A percentile compares a stretch with the other conserved stretches of the same genome.
Evolutionary conservation across 306 rosid species (phyloP).

Genomic region (Trifolium subterraneum): DNA sequence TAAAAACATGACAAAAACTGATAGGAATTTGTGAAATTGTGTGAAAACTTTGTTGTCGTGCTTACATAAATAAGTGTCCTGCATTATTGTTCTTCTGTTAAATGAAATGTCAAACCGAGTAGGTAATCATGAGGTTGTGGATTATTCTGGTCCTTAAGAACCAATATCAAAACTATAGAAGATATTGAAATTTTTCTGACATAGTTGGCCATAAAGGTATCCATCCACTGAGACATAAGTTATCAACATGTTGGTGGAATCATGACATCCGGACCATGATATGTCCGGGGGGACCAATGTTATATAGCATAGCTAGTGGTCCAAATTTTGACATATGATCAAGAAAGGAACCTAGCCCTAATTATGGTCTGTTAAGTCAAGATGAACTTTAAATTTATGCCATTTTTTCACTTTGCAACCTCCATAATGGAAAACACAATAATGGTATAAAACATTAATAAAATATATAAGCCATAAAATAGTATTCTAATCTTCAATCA

Average conservation of each 20-base stretch:
- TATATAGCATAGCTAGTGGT: constrained; percentile 62
- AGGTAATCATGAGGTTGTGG: constrained; percentile 3
- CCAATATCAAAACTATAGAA: constrained; percentile 36
- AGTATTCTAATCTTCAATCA: constrained; percentile 21
- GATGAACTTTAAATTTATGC: constrained; percentile 43
- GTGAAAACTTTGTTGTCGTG: not conserved
- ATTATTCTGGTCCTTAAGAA: constrained; percentile 18
- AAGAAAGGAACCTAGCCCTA: constrained; percentile 49
- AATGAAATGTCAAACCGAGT: not conserved
- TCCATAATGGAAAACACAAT: constrained; percentile 48
- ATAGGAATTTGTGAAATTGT: not conserved
- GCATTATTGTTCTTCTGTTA: not conserved
- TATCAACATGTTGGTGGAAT: constrained; percentile 78
- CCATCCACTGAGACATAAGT: constrained; percentile 69
- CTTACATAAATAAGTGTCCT: constrained; percentile 11
- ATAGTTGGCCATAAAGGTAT: constrained; percentile 62
- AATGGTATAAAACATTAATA: constrained; percentile 33
- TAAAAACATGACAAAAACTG: constrained; percentile 6
- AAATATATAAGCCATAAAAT: constrained; percentile 27
- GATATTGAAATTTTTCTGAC: constrained; percentile 43
- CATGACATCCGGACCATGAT: constrained; percentile 62
- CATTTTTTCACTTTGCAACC: constrained; percentile 41
- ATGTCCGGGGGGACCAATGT: constrained; percentile 81
- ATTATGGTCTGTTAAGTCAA: constrained; percentile 49
- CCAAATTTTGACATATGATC: constrained; percentile 53